A percentile compares a stretch with the other conserved stretches of the same genome.
Conservation (phyloP, 2,329 filamentous ascomycete species). For the Thermochaetoides dissita region DNA sequence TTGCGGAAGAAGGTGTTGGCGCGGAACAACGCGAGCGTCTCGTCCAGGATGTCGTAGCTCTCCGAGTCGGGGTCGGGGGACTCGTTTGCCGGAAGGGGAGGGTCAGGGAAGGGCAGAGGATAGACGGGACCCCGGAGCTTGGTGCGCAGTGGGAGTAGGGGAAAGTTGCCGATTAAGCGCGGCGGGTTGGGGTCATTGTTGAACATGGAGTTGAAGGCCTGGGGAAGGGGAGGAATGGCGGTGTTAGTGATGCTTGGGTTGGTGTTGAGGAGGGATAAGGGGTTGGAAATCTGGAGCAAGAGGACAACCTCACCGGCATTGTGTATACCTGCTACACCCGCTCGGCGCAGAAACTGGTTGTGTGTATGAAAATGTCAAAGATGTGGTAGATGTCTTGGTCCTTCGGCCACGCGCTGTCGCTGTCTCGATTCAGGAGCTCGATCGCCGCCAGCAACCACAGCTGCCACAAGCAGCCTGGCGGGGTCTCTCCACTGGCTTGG, state of each 20-base stretch:
- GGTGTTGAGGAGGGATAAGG: not conserved
- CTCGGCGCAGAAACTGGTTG: conserved; percentile 2
- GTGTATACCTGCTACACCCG: conserved; percentile 5
- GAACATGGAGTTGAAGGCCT: conserved; percentile 99
- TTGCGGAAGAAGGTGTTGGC: conserved; percentile 99
- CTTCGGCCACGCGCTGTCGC: too few relatives aligned
- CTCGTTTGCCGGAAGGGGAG: conserved; percentile 43
- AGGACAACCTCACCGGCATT: conserved; percentile 13
- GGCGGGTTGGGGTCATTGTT: conserved; percentile 58
- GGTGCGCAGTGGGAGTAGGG: conserved; percentile 84
- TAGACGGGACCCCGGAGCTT: conserved; percentile 91
- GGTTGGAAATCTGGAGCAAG: not conserved
- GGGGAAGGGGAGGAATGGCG: conserved; percentile 7
- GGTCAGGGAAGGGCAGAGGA: conserved; percentile 51
- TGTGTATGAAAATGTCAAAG: not conserved
- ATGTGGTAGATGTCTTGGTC: conserved; percentile 5
- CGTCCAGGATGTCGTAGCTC: conserved; percentile 92
- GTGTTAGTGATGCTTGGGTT: not conserved
- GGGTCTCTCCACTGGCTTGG: conserved; percentile 7
- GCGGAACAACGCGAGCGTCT: conserved; percentile 82
- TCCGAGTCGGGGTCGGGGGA: conserved; percentile 72
- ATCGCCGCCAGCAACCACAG: conserved; percentile 2
- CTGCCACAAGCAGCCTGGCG: conserved; percentile 11
- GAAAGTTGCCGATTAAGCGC: conserved; percentile 70
- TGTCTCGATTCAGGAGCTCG: conserved; percentile 4